A percentile compares a stretch with the other conserved stretches of the same genome.
These are phyloP conservation scores for Chloroidium sp. DNA, from an alignment of 163 green algal species.

Conservation along the genomic window DNA sequence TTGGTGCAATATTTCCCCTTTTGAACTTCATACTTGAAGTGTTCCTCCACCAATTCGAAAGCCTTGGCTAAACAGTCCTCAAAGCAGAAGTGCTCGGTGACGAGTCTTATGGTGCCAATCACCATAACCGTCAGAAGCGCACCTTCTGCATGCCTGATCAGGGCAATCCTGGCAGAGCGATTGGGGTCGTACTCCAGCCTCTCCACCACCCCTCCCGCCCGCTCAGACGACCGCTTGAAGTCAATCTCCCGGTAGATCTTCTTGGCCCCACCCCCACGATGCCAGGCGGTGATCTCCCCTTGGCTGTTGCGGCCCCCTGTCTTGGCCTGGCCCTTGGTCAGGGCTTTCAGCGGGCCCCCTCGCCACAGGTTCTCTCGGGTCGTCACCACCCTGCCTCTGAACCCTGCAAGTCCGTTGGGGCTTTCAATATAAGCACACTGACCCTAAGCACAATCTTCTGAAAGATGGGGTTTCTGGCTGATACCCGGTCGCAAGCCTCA, in stretches of 20 bases:
- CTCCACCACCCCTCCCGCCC: slow-evolving; percentile 50
- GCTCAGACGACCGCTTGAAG: slow-evolving; percentile 30
- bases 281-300: slow-evolving; percentile 66
- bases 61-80: too few species aligned
- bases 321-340: slow-evolving; percentile 48
- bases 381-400: slow-evolving; percentile 47
- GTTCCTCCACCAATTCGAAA: too few species aligned
- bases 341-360: slow-evolving; percentile 61
- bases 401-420: slow-evolving; percentile 14
- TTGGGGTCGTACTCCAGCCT: slow-evolving; percentile 92
- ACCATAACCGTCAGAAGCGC: background rate
- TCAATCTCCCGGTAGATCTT: slow-evolving; percentile 65
- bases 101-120: too few species aligned
- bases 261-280: slow-evolving; percentile 70
- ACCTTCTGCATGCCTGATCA: slow-evolving; percentile 58
- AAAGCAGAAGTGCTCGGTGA: too few species aligned
- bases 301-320: slow-evolving; percentile 69
- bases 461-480: background rate
- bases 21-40: too few species aligned
- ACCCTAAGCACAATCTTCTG: background rate
- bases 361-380: slow-evolving; percentile 66
- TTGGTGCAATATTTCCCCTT: too few species aligned
- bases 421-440: background rate
- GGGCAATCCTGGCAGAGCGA: slow-evolving; percentile 73
- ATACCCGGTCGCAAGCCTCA: background rate